Base-by-base conservation (phyloP, 2,329 filamentous ascomycete species). In the Aspergillus eucalypticola region DNA sequence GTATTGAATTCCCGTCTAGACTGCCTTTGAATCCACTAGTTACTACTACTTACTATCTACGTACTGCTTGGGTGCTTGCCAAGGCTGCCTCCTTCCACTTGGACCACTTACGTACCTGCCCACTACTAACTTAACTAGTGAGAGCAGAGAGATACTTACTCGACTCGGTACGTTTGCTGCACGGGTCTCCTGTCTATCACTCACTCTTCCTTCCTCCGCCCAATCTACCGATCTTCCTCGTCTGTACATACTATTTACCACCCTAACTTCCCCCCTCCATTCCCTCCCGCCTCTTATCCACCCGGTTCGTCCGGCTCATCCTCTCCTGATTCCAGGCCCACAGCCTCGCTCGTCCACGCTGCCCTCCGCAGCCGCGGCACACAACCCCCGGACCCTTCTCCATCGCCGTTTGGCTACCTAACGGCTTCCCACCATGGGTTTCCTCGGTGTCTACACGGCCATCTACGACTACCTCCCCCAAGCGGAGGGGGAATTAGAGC, bases 381-480 rank as follows among this genome's bases (percentile, higher is more conserved):
- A 44, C 39, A 35, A 50, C 29, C 52, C 51, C 25, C 56, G 41
- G 19, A 29, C 23, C 58, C 35, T 51, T 50, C 54, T 25, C 38
- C 27, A 38, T 32, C 32, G 25, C 55, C 38, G 38, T 49, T 48
- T 19, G 23, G 38, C 29, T 51, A 41, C 44, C 11, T 35, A 39
- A 60, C 58, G 59, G 52, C 54, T 48, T 35, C 58, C 64, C 62
- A 67, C 58, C 54, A 97, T 97, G 93, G 92, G 90, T 66, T 98
- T 98, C 82, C 80, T 96, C 71, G 93, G 92, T 70, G 88, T 98
- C 67, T 96, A 91, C 82, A 90, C 87, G 75, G 94, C 93, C 72
- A 73, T 96, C 71, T 98, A 96, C 83, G 92, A 96, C 81, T 98
- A 98, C 81, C 83, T 84, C 74, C 92, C 94, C 64, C 92, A 96